Evolutionary conservation across 352 stramenopile species (phyloP).

Genomic region (Thraustochytrium striatum): DNA sequence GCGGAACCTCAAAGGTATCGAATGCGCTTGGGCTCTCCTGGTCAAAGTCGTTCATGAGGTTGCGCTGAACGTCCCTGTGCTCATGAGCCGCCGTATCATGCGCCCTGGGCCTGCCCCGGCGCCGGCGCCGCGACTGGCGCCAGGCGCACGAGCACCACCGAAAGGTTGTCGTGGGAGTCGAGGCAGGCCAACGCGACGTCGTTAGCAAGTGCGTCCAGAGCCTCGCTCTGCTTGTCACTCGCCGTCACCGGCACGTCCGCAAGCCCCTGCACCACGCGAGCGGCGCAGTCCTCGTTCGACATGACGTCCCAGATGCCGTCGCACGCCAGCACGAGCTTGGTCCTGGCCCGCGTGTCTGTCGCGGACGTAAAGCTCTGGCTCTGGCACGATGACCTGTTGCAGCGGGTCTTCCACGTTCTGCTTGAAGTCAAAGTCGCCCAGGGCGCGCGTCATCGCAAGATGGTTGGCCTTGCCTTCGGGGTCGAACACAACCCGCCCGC

Average conservation of each 20-base stretch:
- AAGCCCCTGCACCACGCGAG: conserved; percentile 61
- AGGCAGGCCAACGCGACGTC: neutral
- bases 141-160: too few species aligned
- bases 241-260: neutral
- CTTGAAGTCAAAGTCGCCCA: conserved; percentile 48
- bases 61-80: too few species aligned
- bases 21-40: too few species aligned
- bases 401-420: neutral
- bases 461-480: neutral
- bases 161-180: neutral
- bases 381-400: neutral
- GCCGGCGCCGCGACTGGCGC: too few species aligned
- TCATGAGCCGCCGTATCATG: too few species aligned
- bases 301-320: conserved; percentile 83
- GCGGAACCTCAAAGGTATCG: too few species aligned
- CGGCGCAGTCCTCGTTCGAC: conserved; percentile 73
- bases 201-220: neutral
- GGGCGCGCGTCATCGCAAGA: conserved; percentile 44
- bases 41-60: too few species aligned
- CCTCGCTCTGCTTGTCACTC: neutral
- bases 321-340: conserved; percentile 75
- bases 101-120: too few species aligned
- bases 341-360: conserved; percentile 53
- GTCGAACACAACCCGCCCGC: neutral
- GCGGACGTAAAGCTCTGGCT: neutral